Evolutionary conservation across 371 early-diverging fungal species (phyloP).

Genomic region (Rhizopus delemar): DNA sequence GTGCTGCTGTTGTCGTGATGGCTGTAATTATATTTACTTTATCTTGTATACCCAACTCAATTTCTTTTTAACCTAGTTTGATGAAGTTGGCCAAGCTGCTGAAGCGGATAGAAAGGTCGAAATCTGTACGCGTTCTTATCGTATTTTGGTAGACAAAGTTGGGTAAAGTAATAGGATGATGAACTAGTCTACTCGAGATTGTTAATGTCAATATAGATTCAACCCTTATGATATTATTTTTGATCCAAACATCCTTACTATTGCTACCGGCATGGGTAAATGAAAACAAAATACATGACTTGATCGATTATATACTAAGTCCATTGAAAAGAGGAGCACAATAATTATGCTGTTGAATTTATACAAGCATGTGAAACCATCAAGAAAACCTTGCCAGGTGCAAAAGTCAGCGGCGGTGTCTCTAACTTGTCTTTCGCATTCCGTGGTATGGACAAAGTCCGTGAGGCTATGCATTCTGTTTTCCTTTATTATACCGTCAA

Average conservation of each 20-base stretch:
- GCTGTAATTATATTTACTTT: slow-evolving; percentile 53
- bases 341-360: slow-evolving; percentile 93
- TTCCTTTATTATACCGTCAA: slow-evolving; percentile 90
- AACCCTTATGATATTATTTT: slow-evolving; percentile 92
- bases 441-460: slow-evolving; percentile 88
- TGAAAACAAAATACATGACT: background rate
- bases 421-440: slow-evolving; percentile 95
- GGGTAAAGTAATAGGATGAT: slow-evolving; percentile 39
- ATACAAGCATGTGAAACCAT: slow-evolving; percentile 76
- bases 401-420: slow-evolving; percentile 92
- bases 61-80: slow-evolving; percentile 57
- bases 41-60: slow-evolving; percentile 5
- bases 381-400: slow-evolving; percentile 80
- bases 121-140: slow-evolving; percentile 89
- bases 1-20: slow-evolving; percentile 97
- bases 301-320: background rate
- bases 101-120: slow-evolving; percentile 80
- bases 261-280: slow-evolving; percentile 86
- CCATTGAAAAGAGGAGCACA: slow-evolving; percentile 75
- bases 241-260: slow-evolving; percentile 94
- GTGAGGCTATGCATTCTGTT: slow-evolving; percentile 94
- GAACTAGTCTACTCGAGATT: background rate
- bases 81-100: slow-evolving; percentile 91
- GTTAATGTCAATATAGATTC: slow-evolving; percentile 41
- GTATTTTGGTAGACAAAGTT: slow-evolving; percentile 79